A percentile compares a stretch with the other conserved stretches of the same genome.
Evolutionary conservation across 805 yeast species (phyloP).

Genomic region (Scheffersomyces ergatensis): DNA sequence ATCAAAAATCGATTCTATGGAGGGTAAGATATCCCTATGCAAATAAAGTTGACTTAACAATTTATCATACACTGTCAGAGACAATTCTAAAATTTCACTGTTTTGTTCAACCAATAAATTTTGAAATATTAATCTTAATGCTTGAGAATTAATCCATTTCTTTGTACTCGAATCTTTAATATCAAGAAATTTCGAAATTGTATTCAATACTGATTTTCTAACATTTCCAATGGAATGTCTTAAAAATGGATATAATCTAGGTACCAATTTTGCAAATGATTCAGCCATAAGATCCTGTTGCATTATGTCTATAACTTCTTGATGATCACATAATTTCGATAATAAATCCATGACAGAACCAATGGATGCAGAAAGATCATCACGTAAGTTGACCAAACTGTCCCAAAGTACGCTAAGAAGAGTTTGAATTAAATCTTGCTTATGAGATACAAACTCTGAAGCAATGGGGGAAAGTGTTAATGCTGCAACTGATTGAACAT

Average conservation of each 20-base stretch:
- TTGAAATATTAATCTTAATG: conserved; percentile 77
- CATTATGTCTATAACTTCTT: conserved; percentile 71
- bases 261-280: conserved; percentile 76
- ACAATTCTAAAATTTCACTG: conserved; percentile 60
- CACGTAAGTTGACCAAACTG: conserved; percentile 77
- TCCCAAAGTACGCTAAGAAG: conserved; percentile 81
- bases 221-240: conserved; percentile 93
- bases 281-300: conserved; percentile 48
- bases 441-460: conserved; percentile 72
- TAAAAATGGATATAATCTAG: conserved; percentile 86
- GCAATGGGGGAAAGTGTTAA: conserved; percentile 90
- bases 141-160: conserved; percentile 75
- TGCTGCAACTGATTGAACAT: conserved; percentile 96
- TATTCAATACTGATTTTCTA: conserved; percentile 80
- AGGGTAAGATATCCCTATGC: conserved; percentile 24
- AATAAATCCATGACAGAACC: conserved; percentile 95
- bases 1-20: conserved; percentile 52
- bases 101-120: conserved; percentile 89
- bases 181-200: conserved; percentile 72
- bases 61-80: conserved; percentile 58
- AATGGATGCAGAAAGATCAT: conserved; percentile 90
- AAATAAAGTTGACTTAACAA: conserved; percentile 49
- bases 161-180: conserved; percentile 49
- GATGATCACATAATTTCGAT: conserved; percentile 81
- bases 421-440: conserved; percentile 47